Base-by-base conservation (phyloP, 2,329 filamentous ascomycete genomes). In the Cadophora gregata region DNA sequence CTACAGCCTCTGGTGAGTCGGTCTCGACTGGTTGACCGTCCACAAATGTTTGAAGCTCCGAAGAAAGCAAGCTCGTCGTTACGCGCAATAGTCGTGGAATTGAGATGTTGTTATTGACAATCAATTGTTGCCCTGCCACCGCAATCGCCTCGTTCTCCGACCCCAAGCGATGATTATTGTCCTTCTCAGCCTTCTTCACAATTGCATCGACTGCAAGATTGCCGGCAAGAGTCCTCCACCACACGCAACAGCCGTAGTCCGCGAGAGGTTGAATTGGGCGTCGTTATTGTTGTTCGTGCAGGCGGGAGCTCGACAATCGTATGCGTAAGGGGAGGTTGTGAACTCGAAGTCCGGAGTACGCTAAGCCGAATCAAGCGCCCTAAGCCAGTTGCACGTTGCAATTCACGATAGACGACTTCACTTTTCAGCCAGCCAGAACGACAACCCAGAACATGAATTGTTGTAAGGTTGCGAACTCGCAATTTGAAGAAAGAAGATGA, bases 71-170 rank as follows among this genome's bases (percentile, higher is more conserved):
- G 31, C 31, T 19, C 45, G 53, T 38, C 48, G 62, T 3, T 51
- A 19, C 47, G 61, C 36, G 59, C 31, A n/a, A 38, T 64, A 24
- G 12, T 67, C 31, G 59, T 59, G 27, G 33, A 64, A 48, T 58
- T 38, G 38, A 56, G 36, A 55, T 64, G 65, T 65, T 55, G 58
- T 56, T 68, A 62, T 68, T 68, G 65, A 68, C 60, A 56, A 66
- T 59, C 59, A 56, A 66, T 59, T 65, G 69, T 69, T 71, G 72
- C 68, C 72, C 71, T 72, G 72, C 71, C 70, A 72, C 71, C 71
- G 67, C 67, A 62, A 64, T 70, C 69, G 61, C 48, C 58, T 63
- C 55, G 53, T 27, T 65, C 42, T 50, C 8, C 42, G 38, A 47
- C 51, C 42, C 59, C 59, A n/a, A 60, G 47, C 42, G 42, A 42